These are phyloP conservation scores for Lactarius pseudohatsudake DNA, from an alignment of 768 basidiomycete genomes.

Conservation along the genomic window DNA sequence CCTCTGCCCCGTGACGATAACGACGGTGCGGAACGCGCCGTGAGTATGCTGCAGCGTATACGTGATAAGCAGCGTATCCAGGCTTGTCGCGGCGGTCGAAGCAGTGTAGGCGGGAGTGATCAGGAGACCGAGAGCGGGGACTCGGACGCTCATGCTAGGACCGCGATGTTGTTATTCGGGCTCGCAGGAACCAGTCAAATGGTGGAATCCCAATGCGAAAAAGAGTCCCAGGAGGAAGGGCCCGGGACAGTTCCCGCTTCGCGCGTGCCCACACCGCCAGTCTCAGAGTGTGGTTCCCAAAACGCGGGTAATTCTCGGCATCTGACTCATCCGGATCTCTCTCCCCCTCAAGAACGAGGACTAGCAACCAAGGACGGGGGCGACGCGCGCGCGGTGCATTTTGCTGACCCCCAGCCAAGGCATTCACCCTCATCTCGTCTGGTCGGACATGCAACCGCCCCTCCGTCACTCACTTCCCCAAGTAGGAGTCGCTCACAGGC, in stretches of 20 bases:
- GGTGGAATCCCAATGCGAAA: not conserved
- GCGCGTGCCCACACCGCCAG: not conserved
- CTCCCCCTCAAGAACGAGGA: not conserved
- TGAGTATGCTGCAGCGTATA: conserved; percentile 19
- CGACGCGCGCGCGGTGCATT: not conserved
- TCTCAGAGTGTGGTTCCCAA: not conserved
- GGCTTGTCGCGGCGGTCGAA: conserved; percentile 1
- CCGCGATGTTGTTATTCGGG: conserved; percentile 22
- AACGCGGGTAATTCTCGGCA: not conserved
- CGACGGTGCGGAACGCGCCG: not conserved
- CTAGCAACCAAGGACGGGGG: no score
- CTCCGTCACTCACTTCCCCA: not conserved
- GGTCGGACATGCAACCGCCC: not conserved
- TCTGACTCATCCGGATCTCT: not conserved
- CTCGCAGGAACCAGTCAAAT: not conserved
- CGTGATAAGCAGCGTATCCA: conserved; percentile 19
- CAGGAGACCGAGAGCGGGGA: conserved; percentile 23
- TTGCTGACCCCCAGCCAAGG: not conserved
- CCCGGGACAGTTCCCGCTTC: not conserved
- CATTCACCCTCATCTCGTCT: not conserved
- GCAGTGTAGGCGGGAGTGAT: conserved; percentile 8
- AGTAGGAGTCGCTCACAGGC: not conserved
- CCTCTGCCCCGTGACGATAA: not conserved
- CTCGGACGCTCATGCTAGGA: conserved; percentile 20
- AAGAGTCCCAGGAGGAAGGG: not conserved